Evolutionary conservation across 2,329 filamentous ascomycete species (phyloP), one percentile per base, ranked within the genome.

Genomic region (Coniochaeta sp.): DNA sequence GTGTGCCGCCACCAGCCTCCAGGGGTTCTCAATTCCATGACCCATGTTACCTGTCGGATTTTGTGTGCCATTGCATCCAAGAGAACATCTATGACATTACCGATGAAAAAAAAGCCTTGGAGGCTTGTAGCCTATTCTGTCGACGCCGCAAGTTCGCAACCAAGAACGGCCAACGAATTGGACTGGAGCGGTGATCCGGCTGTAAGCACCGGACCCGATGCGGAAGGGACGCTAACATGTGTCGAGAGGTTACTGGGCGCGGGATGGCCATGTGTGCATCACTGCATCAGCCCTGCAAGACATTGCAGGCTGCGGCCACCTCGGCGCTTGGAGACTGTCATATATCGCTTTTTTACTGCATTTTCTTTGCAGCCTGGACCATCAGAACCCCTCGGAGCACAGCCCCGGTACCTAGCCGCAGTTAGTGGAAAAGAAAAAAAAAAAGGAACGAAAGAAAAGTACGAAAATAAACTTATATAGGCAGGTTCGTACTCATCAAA

Each of bases 271-370:
- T 52, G 47, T 52, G 47, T 52, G 47, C 47, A 52, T 52, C 47
- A 52, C 24, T 52, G 47, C 47, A 52, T 52, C 47, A 52, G 47
- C 47, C 47, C 47, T 52, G 47, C 47, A 52, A 52, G 47, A 28
- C 47, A 52, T 52, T 28, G 47, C 47, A 52, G 42, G 19, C 19
- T 16, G 19, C 42, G 42, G 42, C 42, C 42, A 52, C 24, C n/a
- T n/a, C 10, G 47, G 47, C 47, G 47, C 47, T 52, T 52, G 47
- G 47, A 52, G 24, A 52, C 47, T 52, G 47, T 52, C 47, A 52
- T 30, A 52, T 52, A 30, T 52, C 47, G 26, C 47, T 28, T 52
- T 50, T 52, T 3, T 30, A n/a, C n/a, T n/a, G n/a, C n/a, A n/a
- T n/a, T n/a, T n/a, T n/a, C n/a, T n/a, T n/a, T n/a, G n/a, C n/a